Base-by-base conservation (phyloP, 2,329 filamentous ascomycete species). In the Xenosphaeropsis pyriputrescens region DNA sequence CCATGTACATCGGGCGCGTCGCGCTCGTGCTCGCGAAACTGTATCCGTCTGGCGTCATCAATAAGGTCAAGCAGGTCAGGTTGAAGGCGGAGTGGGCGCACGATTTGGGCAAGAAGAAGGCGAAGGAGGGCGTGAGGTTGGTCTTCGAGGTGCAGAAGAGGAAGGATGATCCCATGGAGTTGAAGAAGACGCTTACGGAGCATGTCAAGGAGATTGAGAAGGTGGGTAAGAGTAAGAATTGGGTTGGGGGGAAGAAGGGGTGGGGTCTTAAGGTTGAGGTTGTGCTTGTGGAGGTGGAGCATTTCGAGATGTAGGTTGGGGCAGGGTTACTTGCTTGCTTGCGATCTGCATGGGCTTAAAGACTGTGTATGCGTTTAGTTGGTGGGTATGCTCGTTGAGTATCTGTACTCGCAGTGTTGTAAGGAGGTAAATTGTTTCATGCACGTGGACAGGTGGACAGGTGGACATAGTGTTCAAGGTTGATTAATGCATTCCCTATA, bases 1-100 rank as follows among this genome's bases (percentile, higher is more conserved):
- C 70, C 38, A 65, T 63, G 37, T 82, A 79, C 48, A 48, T 80
- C 1, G 78, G 79, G 1, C 63, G 66, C 13, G 63, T 81, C 1
- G 75, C 71, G 2, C 61, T 60, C 5, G 51, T 81, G 8, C 57
- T 80, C 19, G 70, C 68, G 0, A 61, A 58, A 8, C 59, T 81
- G 7, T 79, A 77, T 54, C 78, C 79, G 1, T 67, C 72, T 1
- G 77, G 78, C 2, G 54, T 63, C 1, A 51, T 69, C 3, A 43
- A 49, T 19, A 47, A 49, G 19, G 57, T 62, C 42, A 57, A 60
- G 14, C 57, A 59, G 17, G 50, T 69, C 17, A 54, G 50, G 2
- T 54, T 68, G 35, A 50, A 51, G 9, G 57, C 61, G 1, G 53
- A 53, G 33, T 67, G 63, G 63, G 56, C 56, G 12, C 57, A 49